Evolutionary conservation across 2,329 filamentous ascomycete genomes (phyloP).

Genomic region (Aspergillus novoparasiticus): DNA sequence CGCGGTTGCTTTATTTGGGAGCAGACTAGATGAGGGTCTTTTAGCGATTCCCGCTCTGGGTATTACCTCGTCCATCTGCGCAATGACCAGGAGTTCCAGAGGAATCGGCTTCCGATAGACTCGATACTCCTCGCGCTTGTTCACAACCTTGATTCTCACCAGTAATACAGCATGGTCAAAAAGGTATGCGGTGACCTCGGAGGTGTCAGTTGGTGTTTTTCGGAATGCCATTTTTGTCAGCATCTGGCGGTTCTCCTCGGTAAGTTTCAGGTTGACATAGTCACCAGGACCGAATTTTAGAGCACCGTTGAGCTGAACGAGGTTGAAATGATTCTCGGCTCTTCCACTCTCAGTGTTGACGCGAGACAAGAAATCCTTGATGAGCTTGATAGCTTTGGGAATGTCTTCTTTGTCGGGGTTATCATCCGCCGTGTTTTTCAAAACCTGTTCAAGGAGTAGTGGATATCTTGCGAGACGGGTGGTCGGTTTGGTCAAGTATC

Average conservation of each 20-base stretch:
- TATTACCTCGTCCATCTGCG: constrained; percentile 96
- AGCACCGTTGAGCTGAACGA: constrained; percentile 87
- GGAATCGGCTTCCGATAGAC: constrained; percentile 96
- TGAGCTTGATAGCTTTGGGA: constrained; percentile 82
- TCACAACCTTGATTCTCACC: constrained; percentile 85
- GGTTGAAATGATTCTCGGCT: constrained; percentile 95
- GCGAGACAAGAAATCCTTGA: constrained; percentile 80
- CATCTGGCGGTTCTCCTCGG: constrained; percentile 88
- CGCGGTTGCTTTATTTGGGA: constrained; percentile 60
- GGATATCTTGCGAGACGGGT: constrained; percentile 94
- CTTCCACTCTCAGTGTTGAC: constrained; percentile 97
- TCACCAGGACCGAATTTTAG: constrained; percentile 89
- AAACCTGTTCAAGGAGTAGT: constrained; percentile 82
- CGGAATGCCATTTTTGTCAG: constrained; percentile 94
- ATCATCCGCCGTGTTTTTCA: constrained; percentile 87
- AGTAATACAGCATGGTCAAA: constrained; percentile 95
- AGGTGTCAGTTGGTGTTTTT: constrained; percentile 83
- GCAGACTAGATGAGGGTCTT: constrained; percentile 82
- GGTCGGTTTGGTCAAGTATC: constrained; percentile 96
- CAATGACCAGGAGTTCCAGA: constrained; percentile 86
- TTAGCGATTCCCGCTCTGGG: constrained; percentile 79
- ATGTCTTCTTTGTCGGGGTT: constrained; percentile 91
- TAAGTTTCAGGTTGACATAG: constrained; percentile 89
- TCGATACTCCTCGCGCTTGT: constrained; percentile 91
- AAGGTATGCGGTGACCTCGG: constrained; percentile 90